Base-by-base conservation (phyloP, 2,329 filamentous ascomycete species). In the Aspergillus phoenicis region DNA sequence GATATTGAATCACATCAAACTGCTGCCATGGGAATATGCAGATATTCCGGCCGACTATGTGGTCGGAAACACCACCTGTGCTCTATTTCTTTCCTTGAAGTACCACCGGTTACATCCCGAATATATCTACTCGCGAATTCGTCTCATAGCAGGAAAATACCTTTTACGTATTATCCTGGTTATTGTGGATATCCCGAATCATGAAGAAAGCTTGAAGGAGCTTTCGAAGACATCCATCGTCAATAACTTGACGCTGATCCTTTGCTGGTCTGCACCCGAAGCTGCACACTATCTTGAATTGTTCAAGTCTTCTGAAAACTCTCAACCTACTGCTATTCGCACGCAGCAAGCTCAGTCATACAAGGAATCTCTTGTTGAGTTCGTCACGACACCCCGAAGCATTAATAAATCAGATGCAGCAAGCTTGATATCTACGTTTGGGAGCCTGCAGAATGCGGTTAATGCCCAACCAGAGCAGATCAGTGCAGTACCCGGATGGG, bases 51-150 rank as follows among this genome's bases (percentile, higher is more conserved):
- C 94, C 33, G 95, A 99, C 78, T 99, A 96, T 75, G 89, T 94
- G 8, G 82, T 98, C 52, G 94, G 95, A 0, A 74, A 85, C 45
- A 96, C 93, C 0, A 96, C 93, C 6, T 97, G 94, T 71, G 93
- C 91, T 0, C 83, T 99, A 5, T 99, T 98, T 73, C 82, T 99
- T 45, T 96, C 91, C 52, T 85, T 99, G 58, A 99, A 98, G 77
- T 99, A 99, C 77, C 95, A 99, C 77, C 91, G 94, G 28, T 84
- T 99, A 56, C 95, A 99, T 73, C 95, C 95, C 0, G 95, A 99
- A 78, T 99, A 99, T 81, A 92, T 99, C 70, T 98, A 98, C 80
- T 93, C 90, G 24, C 90, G 95, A 60, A 96, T 99, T 68, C 89
- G 90, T 56, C 87, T 88, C 52, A 82, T 99, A 4, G 91, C 91